Conservation (phyloP, 176 grass and related monocot genomes). For the Areca catechu region DNA sequence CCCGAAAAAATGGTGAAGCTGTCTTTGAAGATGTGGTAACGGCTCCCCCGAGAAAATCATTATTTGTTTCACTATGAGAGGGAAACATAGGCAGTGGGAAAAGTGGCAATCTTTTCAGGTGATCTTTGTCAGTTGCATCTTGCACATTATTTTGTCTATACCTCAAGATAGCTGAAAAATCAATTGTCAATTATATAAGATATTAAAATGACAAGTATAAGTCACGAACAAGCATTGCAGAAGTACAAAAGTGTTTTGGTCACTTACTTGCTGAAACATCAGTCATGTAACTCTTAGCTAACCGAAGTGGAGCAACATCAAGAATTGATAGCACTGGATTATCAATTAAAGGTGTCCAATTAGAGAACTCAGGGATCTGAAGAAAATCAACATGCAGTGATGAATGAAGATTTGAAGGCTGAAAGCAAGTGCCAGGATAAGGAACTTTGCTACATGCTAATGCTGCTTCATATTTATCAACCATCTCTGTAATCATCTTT, state of each 20-base stretch:
- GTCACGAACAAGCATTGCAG: too few relatives aligned
- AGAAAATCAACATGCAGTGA: slow-evolving; percentile 28
- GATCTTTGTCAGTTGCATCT: slow-evolving; percentile 45
- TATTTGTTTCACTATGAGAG: slow-evolving; percentile 22
- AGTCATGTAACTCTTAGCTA: slow-evolving; percentile 50
- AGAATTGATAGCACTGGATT: slow-evolving; percentile 56
- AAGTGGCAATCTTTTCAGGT: slow-evolving; percentile 58
- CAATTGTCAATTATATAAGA: background rate
- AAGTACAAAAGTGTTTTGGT: background rate
- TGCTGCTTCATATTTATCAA: slow-evolving; percentile 53
- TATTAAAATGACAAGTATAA: too few relatives aligned
- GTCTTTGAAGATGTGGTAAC: slow-evolving; percentile 19
- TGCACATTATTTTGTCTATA: slow-evolving; percentile 64
- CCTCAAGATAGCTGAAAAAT: slow-evolving; percentile 46
- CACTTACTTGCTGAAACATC: slow-evolving; percentile 65
- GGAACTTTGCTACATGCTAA: slow-evolving; percentile 45
- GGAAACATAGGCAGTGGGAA: slow-evolving; percentile 37
- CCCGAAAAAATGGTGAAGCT: slow-evolving; percentile 28
- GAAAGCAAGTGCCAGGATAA: slow-evolving; percentile 34
- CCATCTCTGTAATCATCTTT: slow-evolving; percentile 73
- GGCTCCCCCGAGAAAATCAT: slow-evolving; percentile 25
- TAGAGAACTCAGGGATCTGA: slow-evolving; percentile 20
- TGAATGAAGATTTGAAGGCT: slow-evolving; percentile 29
- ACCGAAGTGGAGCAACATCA: slow-evolving; percentile 64
- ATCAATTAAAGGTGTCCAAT: slow-evolving; percentile 58